Base-by-base conservation (phyloP, 2,329 filamentous ascomycete species). In the Trichophyton mentagrophytes region DNA sequence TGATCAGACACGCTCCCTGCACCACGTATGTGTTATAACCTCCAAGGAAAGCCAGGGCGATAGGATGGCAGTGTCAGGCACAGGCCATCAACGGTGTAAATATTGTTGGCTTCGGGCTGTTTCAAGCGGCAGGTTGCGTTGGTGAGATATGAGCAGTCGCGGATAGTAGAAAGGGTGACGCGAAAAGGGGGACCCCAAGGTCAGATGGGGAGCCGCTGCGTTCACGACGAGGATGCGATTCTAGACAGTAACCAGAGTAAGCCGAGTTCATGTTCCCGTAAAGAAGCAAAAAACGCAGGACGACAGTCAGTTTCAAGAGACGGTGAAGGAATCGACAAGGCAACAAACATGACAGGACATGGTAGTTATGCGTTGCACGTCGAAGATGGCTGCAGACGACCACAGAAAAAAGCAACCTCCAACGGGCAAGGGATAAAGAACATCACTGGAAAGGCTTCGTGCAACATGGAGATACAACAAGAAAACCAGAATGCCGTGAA, bases 61-160 rank as follows among this genome's bases (percentile, higher is more conserved):
- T 38, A 55, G 20, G 49, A 27, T 2, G 27, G 33, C n/a, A 22
- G 20, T n/a, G 27, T 36, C n/a, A 36, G 27, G 47, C 27, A 15
- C 30, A 36, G 30, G 49, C 49, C 27, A 55, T 36, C 49, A 55
- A 55, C 9, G 25, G 6, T 27, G 49, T 55, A 55, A 27, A 55
- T 7, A 13, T 38, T 13, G n/a, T 9, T 33, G 49, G 11, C 49
- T 36, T 55, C 49, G 49, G 49, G 49, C 17, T 51, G 22, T 55
- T 55, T 55, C 27, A 36, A 55, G 30, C 25, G 20, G 25, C 30
- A 15, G 11, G 49, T 33, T 55, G 49, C 11, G 49, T 55, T 33
- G 25, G 49, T 55, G 49, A 55, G 49, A 55, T 55, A 55, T 55
- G 49, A 55, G 49, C 49, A 55, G 49, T 55, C 49, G 49, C 15